Percentiles rank a stretch among this genome's conserved stretches.
Conservation (phyloP, 768 basidiomycete genomes). For the Multifurca ochricompacta region DNA sequence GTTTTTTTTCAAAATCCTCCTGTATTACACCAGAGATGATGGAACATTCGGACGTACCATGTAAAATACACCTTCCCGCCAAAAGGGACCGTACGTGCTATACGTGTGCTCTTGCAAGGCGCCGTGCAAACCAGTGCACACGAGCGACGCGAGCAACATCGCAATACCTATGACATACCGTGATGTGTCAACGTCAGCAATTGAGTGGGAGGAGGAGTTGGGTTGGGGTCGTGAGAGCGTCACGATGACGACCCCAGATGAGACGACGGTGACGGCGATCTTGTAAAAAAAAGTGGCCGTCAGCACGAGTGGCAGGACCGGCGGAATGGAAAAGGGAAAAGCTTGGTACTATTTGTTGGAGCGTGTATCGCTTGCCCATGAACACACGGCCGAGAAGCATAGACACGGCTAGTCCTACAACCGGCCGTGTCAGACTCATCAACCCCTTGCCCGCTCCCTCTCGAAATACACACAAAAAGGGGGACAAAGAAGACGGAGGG, state of each 20-base stretch:
- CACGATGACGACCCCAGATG: conserved; percentile 61
- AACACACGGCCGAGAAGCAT: conserved; percentile 19
- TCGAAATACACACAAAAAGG: no score
- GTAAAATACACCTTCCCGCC: conserved; percentile 83
- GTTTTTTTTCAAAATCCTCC: background rate
- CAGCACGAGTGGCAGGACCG: background rate
- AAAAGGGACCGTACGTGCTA: conserved; percentile 61
- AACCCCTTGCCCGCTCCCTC: no score
- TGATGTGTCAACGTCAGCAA: conserved; percentile 18
- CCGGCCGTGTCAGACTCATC: no score
- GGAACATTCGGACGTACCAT: conserved; percentile 42
- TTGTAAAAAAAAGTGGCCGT: conserved; percentile 24
- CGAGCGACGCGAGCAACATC: conserved; percentile 58
- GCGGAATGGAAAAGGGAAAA: background rate
- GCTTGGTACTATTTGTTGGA: conserved; percentile 2
- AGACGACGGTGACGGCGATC: conserved; percentile 60
- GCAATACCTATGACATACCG: conserved; percentile 58
- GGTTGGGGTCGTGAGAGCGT: conserved; percentile 53
- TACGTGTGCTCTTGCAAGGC: conserved; percentile 74
- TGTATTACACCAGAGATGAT: no score
- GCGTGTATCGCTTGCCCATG: conserved; percentile 16
- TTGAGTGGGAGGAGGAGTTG: conserved; percentile 23
- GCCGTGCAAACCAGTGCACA: conserved; percentile 63
- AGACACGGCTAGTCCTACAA: conserved; percentile 19
- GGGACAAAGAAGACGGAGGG: background rate